phyloP scores from a whole-genome alignment of 768 basidiomycete genomes.

The Termitomyces sp. region DNA sequence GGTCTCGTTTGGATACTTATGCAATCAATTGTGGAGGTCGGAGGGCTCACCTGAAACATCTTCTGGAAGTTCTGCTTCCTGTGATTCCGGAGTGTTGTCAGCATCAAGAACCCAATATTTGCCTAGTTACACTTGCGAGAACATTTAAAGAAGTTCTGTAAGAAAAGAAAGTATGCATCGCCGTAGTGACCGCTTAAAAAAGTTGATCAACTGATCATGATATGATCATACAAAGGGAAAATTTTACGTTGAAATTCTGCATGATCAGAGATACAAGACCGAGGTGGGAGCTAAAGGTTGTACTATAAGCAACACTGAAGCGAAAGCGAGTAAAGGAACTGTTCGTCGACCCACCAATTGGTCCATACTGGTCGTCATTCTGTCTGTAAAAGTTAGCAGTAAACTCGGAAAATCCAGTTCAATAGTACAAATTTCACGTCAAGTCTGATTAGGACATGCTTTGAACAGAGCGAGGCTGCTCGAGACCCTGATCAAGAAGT shows the following conservation, averaged over 20 bases:
- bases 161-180: neutral
- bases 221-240: neutral
- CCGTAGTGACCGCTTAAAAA: neutral
- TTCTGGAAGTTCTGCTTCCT: neutral
- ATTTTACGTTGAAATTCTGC: neutral
- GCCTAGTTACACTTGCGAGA: neutral
- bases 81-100: neutral
- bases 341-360: neutral
- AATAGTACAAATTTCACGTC: neutral
- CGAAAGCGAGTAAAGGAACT: neutral
- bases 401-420: neutral
- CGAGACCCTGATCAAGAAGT: neutral
- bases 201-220: neutral
- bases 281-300: conserved; percentile 2
- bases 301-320: neutral
- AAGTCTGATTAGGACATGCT: neutral
- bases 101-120: neutral
- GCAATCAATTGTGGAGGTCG: neutral
- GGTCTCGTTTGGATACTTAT: neutral
- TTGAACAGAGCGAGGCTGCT: neutral
- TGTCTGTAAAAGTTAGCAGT: neutral
- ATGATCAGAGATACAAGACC: neutral
- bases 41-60: neutral
- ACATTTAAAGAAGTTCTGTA: neutral
- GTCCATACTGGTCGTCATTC: neutral